A percentile compares a stretch with the other conserved stretches of the same genome.
phyloP scores from a whole-genome alignment of 108 stramenopile species.

The Pseudonitzschia multistriata region DNA sequence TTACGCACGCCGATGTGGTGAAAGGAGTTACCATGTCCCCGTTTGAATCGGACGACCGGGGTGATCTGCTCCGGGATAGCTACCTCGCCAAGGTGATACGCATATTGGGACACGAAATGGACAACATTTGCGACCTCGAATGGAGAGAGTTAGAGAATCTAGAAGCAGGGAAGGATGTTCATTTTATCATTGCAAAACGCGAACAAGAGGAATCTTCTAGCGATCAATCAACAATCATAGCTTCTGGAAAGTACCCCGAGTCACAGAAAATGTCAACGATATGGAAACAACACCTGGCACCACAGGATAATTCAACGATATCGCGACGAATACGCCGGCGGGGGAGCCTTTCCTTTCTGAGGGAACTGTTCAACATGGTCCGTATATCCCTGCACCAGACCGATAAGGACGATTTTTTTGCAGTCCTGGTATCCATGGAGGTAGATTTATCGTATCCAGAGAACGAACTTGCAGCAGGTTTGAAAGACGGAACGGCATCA shows the following conservation, averaged over 20 bases:
- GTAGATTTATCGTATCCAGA: slow-evolving; percentile 39
- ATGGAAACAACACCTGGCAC: slow-evolving; percentile 82
- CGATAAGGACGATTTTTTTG: slow-evolving; percentile 85
- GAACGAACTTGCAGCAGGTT: neutral
- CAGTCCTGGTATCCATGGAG: slow-evolving; percentile 54
- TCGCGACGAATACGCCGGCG: slow-evolving; percentile 64
- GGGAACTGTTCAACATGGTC: slow-evolving; percentile 86
- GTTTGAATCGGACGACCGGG: slow-evolving; percentile 27
- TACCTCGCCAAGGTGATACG: slow-evolving; percentile 70
- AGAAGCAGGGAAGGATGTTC: slow-evolving; percentile 9
- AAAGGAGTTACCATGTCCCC: slow-evolving; percentile 69
- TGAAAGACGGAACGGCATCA: neutral
- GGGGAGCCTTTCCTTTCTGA: slow-evolving; percentile 75
- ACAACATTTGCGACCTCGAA: slow-evolving; percentile 49
- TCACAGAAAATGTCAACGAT: slow-evolving; percentile 27
- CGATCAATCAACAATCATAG: slow-evolving; percentile 33
- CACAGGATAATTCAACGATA: slow-evolving; percentile 72
- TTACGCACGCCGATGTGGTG: slow-evolving; percentile 81
- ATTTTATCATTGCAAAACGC: slow-evolving; percentile 1
- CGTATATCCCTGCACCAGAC: slow-evolving; percentile 74
- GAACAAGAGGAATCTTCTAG: slow-evolving; percentile 9
- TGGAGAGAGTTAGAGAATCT: slow-evolving; percentile 48
- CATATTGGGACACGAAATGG: slow-evolving; percentile 59
- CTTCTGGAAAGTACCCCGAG: slow-evolving; percentile 15
- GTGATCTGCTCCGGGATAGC: slow-evolving; percentile 40